These are phyloP conservation scores for Bretziella fagacearum DNA, from an alignment of 2,329 filamentous ascomycete genomes.

Conservation along the genomic window DNA sequence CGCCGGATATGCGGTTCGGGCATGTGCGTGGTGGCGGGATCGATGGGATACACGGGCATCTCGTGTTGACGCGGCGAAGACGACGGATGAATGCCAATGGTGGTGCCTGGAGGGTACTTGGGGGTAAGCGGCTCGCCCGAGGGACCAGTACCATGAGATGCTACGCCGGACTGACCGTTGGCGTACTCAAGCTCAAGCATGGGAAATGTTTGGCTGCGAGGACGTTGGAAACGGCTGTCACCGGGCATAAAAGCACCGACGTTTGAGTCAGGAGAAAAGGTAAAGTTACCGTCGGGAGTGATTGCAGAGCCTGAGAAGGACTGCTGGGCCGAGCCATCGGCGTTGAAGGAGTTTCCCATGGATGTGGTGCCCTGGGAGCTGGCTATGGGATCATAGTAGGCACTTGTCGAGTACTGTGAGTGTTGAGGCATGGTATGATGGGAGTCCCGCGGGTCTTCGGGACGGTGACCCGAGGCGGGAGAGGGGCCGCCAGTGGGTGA, in stretches of 20 bases:
- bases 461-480: no score
- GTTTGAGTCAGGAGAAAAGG: slow-evolving; percentile 58
- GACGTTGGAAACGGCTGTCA: slow-evolving; percentile 46
- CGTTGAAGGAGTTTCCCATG: background rate
- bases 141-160: background rate
- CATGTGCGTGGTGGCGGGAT: slow-evolving; percentile 11
- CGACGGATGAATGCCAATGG: slow-evolving; percentile 17
- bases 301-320: slow-evolving; percentile 46
- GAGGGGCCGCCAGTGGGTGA: slow-evolving; percentile 1
- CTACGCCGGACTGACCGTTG: slow-evolving; percentile 16
- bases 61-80: background rate
- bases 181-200: slow-evolving; percentile 47
- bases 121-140: no score
- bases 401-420: background rate
- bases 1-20: slow-evolving; percentile 1
- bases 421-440: background rate
- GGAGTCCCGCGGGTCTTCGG: no score
- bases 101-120: no score
- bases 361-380: background rate
- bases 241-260: slow-evolving; percentile 42
- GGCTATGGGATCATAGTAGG: slow-evolving; percentile 7
- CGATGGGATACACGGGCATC: slow-evolving; percentile 16
- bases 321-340: background rate
- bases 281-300: slow-evolving; percentile 58
- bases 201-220: slow-evolving; percentile 74